Evolutionary conservation across 2,329 filamentous ascomycete species (phyloP), one percentile per base, ranked within the genome.

Genomic region (Grosmannia huntii): DNA sequence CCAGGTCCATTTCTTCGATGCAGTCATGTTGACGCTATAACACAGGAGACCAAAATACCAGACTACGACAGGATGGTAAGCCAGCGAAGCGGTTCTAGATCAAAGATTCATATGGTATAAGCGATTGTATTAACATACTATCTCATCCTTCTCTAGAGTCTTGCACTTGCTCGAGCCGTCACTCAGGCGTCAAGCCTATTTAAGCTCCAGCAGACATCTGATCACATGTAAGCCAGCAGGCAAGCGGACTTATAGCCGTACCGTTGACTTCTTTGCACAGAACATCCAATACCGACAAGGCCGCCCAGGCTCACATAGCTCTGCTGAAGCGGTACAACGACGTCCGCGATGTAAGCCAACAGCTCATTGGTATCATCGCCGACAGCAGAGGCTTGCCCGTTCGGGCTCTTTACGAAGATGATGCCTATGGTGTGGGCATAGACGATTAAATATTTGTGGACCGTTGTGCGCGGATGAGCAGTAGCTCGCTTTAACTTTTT

Each of bases 281-380:
- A 31, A n/a, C 31, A n/a, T 12, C 25, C n/a, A n/a, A n/a, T 36
- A 16, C 19, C 5, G 27, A 48, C 6, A 36, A 36, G 14, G 36
- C 36, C 21, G 56, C 55, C 23, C 57, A 65, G 14, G 57, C 61
- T 2, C 66, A 67, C 53, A 69, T 69, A 50, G 55, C 58, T 27
- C 63, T 65, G 1, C 63, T 73, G 19, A 65, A 66, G 36, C 63
- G 69, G 46, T 73, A 73, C 65, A 73, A 73, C 63, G 68, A 72
- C 31, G 63, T 70, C 49, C 72, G 71, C 48, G 71, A 73, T 31
- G 65, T 70, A 10, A 68, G 66, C 4, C 71, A 72, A 62, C 68
- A 72, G 60, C 62, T 73, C 25, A 72, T 73, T 49, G 70, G 71
- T 4, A 61, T 72, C 14, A 63, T 73, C 7, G 71, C 71, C 1